phyloP scores from a whole-genome alignment of 768 basidiomycete genomes.

The Lepiota venenata region DNA sequence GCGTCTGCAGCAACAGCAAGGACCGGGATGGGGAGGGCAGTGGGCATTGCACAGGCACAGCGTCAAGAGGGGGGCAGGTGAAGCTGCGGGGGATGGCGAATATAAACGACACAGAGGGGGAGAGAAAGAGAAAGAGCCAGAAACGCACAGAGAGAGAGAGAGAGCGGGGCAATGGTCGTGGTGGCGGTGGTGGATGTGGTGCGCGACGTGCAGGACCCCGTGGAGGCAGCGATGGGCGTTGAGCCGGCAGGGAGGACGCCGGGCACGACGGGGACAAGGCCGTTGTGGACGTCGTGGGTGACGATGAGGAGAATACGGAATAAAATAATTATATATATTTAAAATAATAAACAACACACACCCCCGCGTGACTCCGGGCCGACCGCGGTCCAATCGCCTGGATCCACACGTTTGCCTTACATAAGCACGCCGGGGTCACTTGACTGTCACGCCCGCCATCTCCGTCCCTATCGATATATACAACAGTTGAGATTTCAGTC shows the following conservation, averaged over 20 bases:
- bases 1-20: conserved; percentile 65
- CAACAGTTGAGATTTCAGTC: neutral
- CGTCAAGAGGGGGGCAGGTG: neutral
- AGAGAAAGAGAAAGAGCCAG: neutral
- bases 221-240: neutral
- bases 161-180: too few species aligned
- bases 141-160: too few species aligned
- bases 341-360: neutral
- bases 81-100: too few species aligned
- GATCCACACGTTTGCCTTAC: conserved; percentile 12
- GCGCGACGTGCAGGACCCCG: neutral
- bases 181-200: neutral
- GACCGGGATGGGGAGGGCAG: conserved; percentile 58
- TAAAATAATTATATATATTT: conserved; percentile 7
- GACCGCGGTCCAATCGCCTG: conserved; percentile 13
- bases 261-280: conserved; percentile 2
- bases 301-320: neutral
- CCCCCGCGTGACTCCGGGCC: conserved; percentile 13
- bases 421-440: conserved; percentile 4
- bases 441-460: conserved; percentile 8
- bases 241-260: neutral
- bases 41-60: conserved; percentile 34
- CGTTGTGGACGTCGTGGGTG: neutral
- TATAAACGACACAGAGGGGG: neutral
- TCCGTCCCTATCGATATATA: neutral